phyloP scores from a whole-genome alignment of 352 stramenopile species.

The Pelagophyceae sp. region DNA sequence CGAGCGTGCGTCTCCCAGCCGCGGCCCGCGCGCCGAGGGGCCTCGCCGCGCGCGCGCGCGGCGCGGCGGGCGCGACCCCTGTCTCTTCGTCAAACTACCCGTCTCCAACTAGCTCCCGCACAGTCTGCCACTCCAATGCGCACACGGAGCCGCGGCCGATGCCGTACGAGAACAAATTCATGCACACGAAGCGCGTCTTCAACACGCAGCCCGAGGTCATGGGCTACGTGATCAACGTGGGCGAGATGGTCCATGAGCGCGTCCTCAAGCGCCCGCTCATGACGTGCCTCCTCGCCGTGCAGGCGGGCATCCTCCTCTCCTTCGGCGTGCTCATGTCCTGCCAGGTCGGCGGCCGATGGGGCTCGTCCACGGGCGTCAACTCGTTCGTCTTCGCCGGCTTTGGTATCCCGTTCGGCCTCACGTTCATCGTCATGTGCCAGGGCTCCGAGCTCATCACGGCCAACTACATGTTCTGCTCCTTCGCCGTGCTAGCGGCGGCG shows the following conservation, averaged over 20 bases:
- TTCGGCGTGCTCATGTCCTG: conserved; percentile 17
- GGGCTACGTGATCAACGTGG: background rate
- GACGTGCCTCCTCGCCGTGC: background rate
- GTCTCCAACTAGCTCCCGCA: too few species aligned
- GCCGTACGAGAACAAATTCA: background rate
- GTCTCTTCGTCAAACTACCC: too few species aligned
- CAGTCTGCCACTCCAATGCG: conserved; percentile 4
- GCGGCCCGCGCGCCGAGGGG: background rate
- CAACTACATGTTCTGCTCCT: conserved; percentile 19
- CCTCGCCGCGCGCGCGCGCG: too few species aligned
- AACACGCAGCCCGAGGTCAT: conserved; percentile 13
- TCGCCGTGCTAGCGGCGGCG: background rate
- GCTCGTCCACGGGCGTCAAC: conserved; percentile 3
- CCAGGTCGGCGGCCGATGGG: conserved; percentile 14
- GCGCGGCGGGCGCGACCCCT: background rate
- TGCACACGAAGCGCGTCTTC: background rate
- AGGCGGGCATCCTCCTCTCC: conserved; percentile 2
- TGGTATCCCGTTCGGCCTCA: conserved; percentile 15
- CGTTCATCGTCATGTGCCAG: conserved; percentile 15
- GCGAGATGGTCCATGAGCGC: background rate
- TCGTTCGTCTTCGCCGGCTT: conserved; percentile 16
- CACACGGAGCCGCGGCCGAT: conserved; percentile 5
- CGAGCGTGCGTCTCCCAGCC: too few species aligned
- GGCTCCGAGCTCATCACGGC: conserved; percentile 16
- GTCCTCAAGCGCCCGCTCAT: background rate